Evolutionary conservation across 2,329 filamentous ascomycete species (phyloP), one percentile per base, ranked within the genome.

Genomic region (Aspergillus aculeatinus): DNA sequence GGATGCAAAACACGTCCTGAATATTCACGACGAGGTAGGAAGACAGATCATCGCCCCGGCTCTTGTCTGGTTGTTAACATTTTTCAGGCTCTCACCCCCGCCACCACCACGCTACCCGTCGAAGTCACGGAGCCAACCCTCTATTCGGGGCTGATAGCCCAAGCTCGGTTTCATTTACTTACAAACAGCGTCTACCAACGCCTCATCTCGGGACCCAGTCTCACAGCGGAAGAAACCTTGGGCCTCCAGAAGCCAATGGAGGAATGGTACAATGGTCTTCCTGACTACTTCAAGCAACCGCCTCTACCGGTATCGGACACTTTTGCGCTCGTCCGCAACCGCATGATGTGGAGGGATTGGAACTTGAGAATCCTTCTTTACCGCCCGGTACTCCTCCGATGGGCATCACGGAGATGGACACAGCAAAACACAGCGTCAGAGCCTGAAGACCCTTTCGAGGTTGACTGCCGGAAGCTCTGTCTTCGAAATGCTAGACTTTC

Each of bases 101-200:
- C 68, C 25, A 78, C 77, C 35, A 75, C 69, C 7, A 67, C 70
- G 9, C 58, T 77, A 7, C 78, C 78, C 0, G 55, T 65, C 10
- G 77, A 79, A 59, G 69, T 73, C 5, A 61, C 72, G 11, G 73
- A 73, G 7, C 74, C 76, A 29, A 80, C 78, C 16, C 61, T 78
- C n/a, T 80, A 80, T 66, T 75, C 77, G 0, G 74, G 76, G 48
- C 66, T 80, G 50, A 77, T 75, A 50, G 75, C 74, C 2, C 78
- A 80, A 64, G 70, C 77, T 9, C 69, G 68, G 31, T 78, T 80
- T 55, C 78, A 80, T 61, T 67, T 78, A 7, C 70, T 75, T 27
- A 79, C 78, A n/a, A 79, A 79, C 42, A 72, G 70, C 57, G 74
- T 80, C 44, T 79, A 80, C 58, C 76, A 79, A 57, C 76, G 77